Evolutionary conservation across 225 moss, liverwort and hornwort species (phyloP), one percentile per base, ranked within the genome.

Genomic region (Polytrichum formosum): DNA sequence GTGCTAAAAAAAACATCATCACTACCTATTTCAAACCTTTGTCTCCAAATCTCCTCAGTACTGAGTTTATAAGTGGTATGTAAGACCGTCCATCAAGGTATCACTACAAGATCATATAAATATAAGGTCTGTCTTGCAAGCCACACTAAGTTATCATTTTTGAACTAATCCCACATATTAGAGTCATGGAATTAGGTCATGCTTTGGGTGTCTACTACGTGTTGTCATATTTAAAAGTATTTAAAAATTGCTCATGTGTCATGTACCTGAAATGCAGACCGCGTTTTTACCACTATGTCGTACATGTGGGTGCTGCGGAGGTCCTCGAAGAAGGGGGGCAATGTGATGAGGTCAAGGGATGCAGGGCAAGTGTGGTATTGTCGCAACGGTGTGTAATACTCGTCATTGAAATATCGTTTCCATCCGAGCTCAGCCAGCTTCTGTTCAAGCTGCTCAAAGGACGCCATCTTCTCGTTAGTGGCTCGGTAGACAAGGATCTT

Each of bases 291-390:
- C 6, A 80, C 83, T 37, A 83, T 80, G 54, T 80, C 87, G 17
- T 81, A 83, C 81, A 87, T 87, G 76, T 87, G 87, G 61, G 61
- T 76, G 0, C 71, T 76, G 53, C 78, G 71, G 53, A 87, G 19
- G 9, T 56, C 81, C 58, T 18, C 56, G 61, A 87, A 83, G 18
- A 56, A 61, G n/a, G 65, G 70, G n/a, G 83, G 80, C 53, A 83
- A 66, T 6, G 83, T 72, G 61, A 87, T 83, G 6, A 83, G 69
- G 63, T 81, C 73, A 5, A 74, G 18, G 5, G 73, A 54, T 62
- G 30, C 70, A 16, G 59, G 26, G 28, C 75, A 68, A 23, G 64
- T 67, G 9, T 83, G 83, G 53, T 80, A 80, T 29, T 80, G 86
- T 1, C 76, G 80, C 56, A 71, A 26, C 2, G 31, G 25, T 1